Evolutionary conservation across 306 rosid species (phyloP), one percentile per base, ranked within the genome.

Genomic region (Chamaecrista fasciculata): DNA sequence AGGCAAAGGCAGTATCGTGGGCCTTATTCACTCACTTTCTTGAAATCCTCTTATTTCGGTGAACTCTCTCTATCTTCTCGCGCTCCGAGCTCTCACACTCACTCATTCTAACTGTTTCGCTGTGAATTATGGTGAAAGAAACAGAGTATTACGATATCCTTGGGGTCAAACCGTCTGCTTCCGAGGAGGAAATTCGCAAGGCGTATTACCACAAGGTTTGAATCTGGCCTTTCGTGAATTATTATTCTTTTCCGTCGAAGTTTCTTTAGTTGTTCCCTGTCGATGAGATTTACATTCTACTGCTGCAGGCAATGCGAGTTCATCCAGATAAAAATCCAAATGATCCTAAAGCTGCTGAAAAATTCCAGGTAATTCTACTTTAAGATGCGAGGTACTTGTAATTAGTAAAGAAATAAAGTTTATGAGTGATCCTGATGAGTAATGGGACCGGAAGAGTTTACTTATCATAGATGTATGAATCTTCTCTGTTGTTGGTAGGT

Each of bases 311-410:
- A 47, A 86, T 85, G 86, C 95, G 78, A 86, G 96, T 91, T 68
- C 99, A 94, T 89, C 99, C 97, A 0, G 99, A 94, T 81, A 87
- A 89, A 78, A 94, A 88, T 78, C 91, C 83, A 11, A 84, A 90
- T 42, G 98, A 94, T 76, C 95, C 97, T 71, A 86, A 73, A 15
- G 95, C 97, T 36, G 95, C 99, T 11, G 87, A 88, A 59, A 88
- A 86, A 43, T 91, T 94, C 53, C 95, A 91, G 89, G 91, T 61
- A 81, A 53, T 71, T 81, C 48, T 65, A 29, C 23, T 39, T 51
- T 11, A 59, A 33, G 36, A 33, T 33, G 4, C 7, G 36, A 33
- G 36, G 36, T n/a, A n/a, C n/a, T n/a, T n/a, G n/a, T n/a, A n/a
- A n/a, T n/a, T n/a, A n/a, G n/a, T n/a, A n/a, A n/a, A n/a, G n/a